Percentiles rank a stretch among this genome's conserved stretches.
Evolutionary conservation across 2,329 filamentous ascomycete species (phyloP).

Genomic region (Massarina eburnea): DNA sequence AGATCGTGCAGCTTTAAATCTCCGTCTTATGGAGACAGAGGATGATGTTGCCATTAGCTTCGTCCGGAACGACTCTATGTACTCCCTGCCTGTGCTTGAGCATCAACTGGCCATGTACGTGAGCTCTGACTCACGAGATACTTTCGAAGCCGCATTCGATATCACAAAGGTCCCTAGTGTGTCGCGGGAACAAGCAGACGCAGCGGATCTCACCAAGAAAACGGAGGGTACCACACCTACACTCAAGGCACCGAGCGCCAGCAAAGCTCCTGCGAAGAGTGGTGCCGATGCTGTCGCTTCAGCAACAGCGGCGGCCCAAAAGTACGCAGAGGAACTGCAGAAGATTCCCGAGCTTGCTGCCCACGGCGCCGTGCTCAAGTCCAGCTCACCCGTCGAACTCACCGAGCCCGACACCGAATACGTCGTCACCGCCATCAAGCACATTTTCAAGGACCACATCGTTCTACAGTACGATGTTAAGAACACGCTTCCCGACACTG

Average conservation of each 20-base stretch:
- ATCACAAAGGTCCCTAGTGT: slow-evolving; percentile 89
- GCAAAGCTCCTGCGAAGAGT: slow-evolving; percentile 69
- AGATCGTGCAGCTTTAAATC: slow-evolving; percentile 89
- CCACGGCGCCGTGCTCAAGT: slow-evolving; percentile 91
- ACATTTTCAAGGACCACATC: slow-evolving; percentile 96
- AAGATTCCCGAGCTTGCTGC: slow-evolving; percentile 88
- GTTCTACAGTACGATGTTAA: slow-evolving; percentile 97
- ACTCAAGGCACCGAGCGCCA: slow-evolving; percentile 86
- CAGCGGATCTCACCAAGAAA: slow-evolving; percentile 96
- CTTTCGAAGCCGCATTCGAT: slow-evolving; percentile 85
- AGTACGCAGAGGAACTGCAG: slow-evolving; percentile 84
- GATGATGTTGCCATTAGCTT: slow-evolving; percentile 84
- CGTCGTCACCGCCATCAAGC: slow-evolving; percentile 89
- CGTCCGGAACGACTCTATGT: slow-evolving; percentile 96
- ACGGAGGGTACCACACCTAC: slow-evolving; percentile 89
- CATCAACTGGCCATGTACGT: slow-evolving; percentile 98
- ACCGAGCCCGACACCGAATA: slow-evolving; percentile 98
- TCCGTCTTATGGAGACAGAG: slow-evolving; percentile 89
- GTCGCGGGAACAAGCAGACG: slow-evolving; percentile 91
- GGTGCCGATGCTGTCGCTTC: slow-evolving; percentile 75
- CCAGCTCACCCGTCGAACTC: slow-evolving; percentile 79
- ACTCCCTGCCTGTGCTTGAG: slow-evolving; percentile 90
- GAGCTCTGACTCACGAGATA: slow-evolving; percentile 83
- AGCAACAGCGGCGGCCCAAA: slow-evolving; percentile 78
- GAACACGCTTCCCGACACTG: slow-evolving; percentile 88